Evolutionary conservation across 2,329 filamentous ascomycete species (phyloP).

Genomic region (Penicillium sp.): DNA sequence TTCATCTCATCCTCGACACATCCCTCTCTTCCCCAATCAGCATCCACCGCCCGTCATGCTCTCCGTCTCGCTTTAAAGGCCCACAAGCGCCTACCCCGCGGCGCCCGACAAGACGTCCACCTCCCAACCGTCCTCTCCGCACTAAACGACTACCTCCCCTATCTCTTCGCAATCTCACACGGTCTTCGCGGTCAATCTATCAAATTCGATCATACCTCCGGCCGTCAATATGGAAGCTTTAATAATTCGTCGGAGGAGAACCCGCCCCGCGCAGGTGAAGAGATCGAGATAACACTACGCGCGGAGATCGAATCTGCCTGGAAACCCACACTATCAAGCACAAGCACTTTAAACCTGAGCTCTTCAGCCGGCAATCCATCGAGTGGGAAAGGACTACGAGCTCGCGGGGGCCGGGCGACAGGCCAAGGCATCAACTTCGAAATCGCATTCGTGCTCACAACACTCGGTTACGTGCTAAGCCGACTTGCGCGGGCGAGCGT

Average conservation of each 20-base stretch:
- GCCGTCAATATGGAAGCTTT: background rate
- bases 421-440: conserved; percentile 79
- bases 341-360: conserved; percentile 23
- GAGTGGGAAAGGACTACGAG: conserved; percentile 25
- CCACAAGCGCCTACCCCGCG: conserved; percentile 79
- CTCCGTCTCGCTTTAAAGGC: conserved; percentile 82
- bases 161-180: conserved; percentile 74
- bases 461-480: conserved; percentile 73
- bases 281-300: conserved; percentile 67
- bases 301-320: conserved; percentile 72
- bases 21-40: conserved; percentile 79
- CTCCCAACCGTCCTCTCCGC: conserved; percentile 69
- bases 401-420: conserved; percentile 67
- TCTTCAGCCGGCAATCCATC: background rate
- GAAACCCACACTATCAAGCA: conserved; percentile 75
- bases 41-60: conserved; percentile 80
- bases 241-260: background rate
- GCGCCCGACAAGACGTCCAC: conserved; percentile 66
- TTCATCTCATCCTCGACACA: conserved; percentile 79
- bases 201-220: background rate
- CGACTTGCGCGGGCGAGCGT: conserved; percentile 72
- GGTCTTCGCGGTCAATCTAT: conserved; percentile 55
- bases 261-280: conserved; percentile 50
- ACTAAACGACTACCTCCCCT: conserved; percentile 78
- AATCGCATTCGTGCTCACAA: conserved; percentile 74